A percentile compares a stretch with the other conserved stretches of the same genome.
These are phyloP conservation scores for Paramecium pentaurelia DNA, from an alignment of 73 alveolate genomes.

Conservation along the genomic window DNA sequence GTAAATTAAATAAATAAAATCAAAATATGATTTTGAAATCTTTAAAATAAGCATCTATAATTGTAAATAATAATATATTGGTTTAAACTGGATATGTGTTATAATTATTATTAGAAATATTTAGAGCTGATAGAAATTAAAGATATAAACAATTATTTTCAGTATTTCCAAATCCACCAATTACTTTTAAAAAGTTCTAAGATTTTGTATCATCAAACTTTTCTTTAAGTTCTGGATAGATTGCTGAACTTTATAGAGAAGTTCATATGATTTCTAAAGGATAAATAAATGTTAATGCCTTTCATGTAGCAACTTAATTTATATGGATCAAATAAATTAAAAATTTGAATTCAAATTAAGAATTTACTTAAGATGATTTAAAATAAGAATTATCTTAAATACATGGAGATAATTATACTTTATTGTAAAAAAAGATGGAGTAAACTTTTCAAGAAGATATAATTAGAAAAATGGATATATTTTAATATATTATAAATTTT, in stretches of 20 bases:
- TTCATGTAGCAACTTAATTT: background rate
- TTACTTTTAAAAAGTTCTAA: background rate
- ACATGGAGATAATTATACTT: background rate
- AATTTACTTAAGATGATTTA: background rate
- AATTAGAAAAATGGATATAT: background rate
- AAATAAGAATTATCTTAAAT: background rate
- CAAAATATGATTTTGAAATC: background rate
- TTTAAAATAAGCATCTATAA: background rate
- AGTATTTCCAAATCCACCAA: background rate
- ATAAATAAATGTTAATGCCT: background rate
- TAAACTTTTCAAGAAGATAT: background rate
- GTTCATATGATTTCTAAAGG: background rate
- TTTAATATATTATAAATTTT: background rate
- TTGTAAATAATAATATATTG: background rate
- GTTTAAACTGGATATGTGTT: background rate
- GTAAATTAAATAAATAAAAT: background rate
- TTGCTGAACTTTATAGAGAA: background rate
- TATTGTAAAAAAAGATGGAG: background rate
- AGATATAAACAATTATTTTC: background rate
- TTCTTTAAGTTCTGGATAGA: background rate
- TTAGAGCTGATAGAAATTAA: background rate
- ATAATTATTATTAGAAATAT: background rate
- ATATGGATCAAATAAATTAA: background rate
- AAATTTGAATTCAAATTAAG: background rate
- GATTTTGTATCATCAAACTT: background rate